These are phyloP conservation scores for Ochetophila trinervis DNA, from an alignment of 306 rosid genomes.

Conservation along the genomic window DNA sequence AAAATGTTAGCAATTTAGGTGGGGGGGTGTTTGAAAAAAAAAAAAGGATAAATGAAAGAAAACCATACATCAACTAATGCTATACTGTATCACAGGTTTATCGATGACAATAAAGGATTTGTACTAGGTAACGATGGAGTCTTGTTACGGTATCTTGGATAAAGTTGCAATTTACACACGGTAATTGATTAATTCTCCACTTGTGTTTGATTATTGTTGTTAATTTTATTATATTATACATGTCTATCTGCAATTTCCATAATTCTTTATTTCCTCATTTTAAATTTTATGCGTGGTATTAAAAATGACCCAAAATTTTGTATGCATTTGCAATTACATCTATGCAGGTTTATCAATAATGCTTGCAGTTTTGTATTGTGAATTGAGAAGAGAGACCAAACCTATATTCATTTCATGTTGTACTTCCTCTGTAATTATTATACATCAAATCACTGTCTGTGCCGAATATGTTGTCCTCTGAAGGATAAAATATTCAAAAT, in stretches of 20 bases:
- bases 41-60: too few relatives aligned
- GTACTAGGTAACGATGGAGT: constrained; percentile 96
- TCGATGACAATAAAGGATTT: constrained; percentile 79
- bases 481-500: background rate
- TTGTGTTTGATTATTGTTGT: background rate
- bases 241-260: background rate
- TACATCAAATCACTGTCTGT: background rate
- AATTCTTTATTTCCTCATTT: background rate
- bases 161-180: constrained; percentile 38
- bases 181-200: constrained; percentile 27
- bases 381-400: constrained; percentile 19
- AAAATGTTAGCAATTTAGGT: background rate
- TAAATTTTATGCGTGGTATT: background rate
- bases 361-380: constrained; percentile 36
- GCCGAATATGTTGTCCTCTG: background rate
- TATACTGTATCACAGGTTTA: constrained; percentile 49
- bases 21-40: too few relatives aligned
- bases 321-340: background rate
- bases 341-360: constrained; percentile 29
- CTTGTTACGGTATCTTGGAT: constrained; percentile 92
- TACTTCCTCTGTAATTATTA: constrained; percentile 22
- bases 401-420: constrained; percentile 5
- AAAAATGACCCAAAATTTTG: background rate
- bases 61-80: too few relatives aligned
- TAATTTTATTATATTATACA: background rate